phyloP scores from a whole-genome alignment of 2,329 filamentous ascomycete genomes.

The Colletotrichum viniferum region DNA sequence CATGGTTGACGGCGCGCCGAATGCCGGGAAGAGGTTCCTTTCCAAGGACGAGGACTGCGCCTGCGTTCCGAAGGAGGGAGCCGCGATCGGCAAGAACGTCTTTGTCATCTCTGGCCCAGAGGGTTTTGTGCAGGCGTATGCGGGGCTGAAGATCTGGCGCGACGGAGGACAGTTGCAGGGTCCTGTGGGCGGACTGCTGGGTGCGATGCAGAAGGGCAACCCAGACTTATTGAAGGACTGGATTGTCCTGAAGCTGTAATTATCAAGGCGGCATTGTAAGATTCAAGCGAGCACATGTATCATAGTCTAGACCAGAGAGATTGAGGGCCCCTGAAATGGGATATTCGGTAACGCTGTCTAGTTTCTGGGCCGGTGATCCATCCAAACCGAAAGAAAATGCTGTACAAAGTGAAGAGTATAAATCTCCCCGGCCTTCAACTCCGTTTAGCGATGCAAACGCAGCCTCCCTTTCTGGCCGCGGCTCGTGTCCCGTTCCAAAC shows the following conservation, averaged over 20 bases:
- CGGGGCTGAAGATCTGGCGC: slow-evolving; percentile 79
- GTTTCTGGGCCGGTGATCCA: not conserved
- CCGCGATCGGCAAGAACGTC: slow-evolving; percentile 59
- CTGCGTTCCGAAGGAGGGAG: slow-evolving; percentile 26
- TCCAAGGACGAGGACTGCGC: slow-evolving; percentile 22
- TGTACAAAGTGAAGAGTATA: not conserved
- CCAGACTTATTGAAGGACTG: slow-evolving; percentile 43
- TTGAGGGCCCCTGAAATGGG: not conserved
- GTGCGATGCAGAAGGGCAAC: slow-evolving; percentile 57
- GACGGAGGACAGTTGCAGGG: slow-evolving; percentile 78
- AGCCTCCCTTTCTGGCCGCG: not conserved
- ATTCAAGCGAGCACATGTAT: not conserved
- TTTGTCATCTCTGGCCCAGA: slow-evolving; percentile 91
- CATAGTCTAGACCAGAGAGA: not conserved
- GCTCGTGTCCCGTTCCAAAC: not conserved
- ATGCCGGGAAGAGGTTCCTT: slow-evolving; percentile 1
- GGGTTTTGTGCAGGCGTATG: slow-evolving; percentile 82
- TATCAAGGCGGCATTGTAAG: not conserved
- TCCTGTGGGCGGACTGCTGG: slow-evolving; percentile 70
- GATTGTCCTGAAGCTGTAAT: slow-evolving; percentile 58
- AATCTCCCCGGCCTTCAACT: not conserved
- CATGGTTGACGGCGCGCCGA: slow-evolving; percentile 24
- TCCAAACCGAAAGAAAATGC: slow-evolving; percentile 12
- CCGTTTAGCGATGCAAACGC: slow-evolving; percentile 15
- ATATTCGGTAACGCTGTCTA: slow-evolving; percentile 24